Evolutionary conservation across 495 filamentous ascomycete species (phyloP), one percentile per base, ranked within the genome.

Genomic region (Haplographium delicatum): DNA sequence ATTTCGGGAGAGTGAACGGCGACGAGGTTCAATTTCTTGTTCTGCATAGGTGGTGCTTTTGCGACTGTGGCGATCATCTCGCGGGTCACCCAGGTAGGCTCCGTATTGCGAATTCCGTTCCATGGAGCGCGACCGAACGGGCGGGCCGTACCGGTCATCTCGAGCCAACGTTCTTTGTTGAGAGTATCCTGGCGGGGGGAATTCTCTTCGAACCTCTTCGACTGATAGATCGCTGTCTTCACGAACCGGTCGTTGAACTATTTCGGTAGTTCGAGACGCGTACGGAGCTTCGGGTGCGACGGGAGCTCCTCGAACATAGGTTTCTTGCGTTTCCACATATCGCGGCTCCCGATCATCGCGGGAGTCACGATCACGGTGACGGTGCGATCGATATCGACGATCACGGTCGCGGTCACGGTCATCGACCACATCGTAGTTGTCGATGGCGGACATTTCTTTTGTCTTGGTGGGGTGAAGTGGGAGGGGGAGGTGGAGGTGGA

Each of bases 121-220:
- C 46, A 73, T 69, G 11, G 75, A 78, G 37, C 72, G 66, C 45
- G 73, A 61, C 19, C 81, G 72, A 49, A 64, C 57, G 22, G 68
- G 69, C 22, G 70, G 45, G 47, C 57, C 60, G 46, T 63, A 63
- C 49, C 61, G 54, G 42, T 61, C 54, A 37, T 58, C 57, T 47
- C 52, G 47, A 43, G 45, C 40, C 44, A 60, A 26, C 10, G 54
- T 38, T 19, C 58, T 39, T 23, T 53, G 60, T 37, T 65, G 56
- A 50, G 61, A 69, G 63, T 72, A 80, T 15, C 15, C 52, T 64
- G 82, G 71, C 25, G 84, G 81, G 0, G 80, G 82, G 53, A 84
- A 87, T 26, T 86, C 81, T 41, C 82, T 77, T 51, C 72, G 75
- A 38, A 86, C 72, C 65, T 85, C 80, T 65, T 88, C 85, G 53